Evolutionary conservation across 2,329 filamentous ascomycete species (phyloP).

Genomic region (Fonsecaea multimorphosa): DNA sequence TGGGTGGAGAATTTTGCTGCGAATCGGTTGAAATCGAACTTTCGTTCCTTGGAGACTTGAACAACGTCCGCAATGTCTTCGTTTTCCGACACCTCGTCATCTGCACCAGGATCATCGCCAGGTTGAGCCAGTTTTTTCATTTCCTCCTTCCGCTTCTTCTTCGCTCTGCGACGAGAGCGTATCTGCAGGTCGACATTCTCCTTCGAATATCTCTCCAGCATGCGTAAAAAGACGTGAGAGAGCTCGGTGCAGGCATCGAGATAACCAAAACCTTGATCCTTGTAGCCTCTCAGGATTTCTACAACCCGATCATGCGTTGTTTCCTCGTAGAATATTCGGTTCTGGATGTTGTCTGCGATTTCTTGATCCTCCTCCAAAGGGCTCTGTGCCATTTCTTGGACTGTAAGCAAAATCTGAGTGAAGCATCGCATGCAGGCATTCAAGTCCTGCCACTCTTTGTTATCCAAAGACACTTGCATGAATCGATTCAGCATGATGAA

Average conservation of each 20-base stretch:
- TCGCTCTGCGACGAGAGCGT: slow-evolving; percentile 75
- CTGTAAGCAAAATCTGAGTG: slow-evolving; percentile 88
- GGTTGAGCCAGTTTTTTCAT: slow-evolving; percentile 50
- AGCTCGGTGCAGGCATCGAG: slow-evolving; percentile 91
- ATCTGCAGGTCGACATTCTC: slow-evolving; percentile 94
- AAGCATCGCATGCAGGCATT: slow-evolving; percentile 92
- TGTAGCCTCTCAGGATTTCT: slow-evolving; percentile 81
- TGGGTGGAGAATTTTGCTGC: slow-evolving; percentile 81
- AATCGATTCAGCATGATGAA: slow-evolving; percentile 86
- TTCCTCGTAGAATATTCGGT: slow-evolving; percentile 98
- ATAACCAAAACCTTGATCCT: slow-evolving; percentile 92
- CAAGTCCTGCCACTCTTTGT: slow-evolving; percentile 85
- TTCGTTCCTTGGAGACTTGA: slow-evolving; percentile 76
- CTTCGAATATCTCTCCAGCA: slow-evolving; percentile 91
- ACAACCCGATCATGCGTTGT: slow-evolving; percentile 87
- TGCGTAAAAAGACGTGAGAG: slow-evolving; percentile 86
- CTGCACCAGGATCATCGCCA: slow-evolving; percentile 57
- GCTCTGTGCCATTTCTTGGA: slow-evolving; percentile 89
- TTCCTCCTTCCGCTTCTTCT: slow-evolving; percentile 73
- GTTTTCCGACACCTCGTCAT: slow-evolving; percentile 66
- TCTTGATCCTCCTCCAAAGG: slow-evolving; percentile 91
- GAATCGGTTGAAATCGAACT: slow-evolving; percentile 91
- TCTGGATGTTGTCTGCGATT: slow-evolving; percentile 96
- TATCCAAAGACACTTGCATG: slow-evolving; percentile 78
- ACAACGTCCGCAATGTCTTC: slow-evolving; percentile 77